Conservation (phyloP, 2,329 filamentous ascomycete species). For the Metarhizium brunneum region DNA sequence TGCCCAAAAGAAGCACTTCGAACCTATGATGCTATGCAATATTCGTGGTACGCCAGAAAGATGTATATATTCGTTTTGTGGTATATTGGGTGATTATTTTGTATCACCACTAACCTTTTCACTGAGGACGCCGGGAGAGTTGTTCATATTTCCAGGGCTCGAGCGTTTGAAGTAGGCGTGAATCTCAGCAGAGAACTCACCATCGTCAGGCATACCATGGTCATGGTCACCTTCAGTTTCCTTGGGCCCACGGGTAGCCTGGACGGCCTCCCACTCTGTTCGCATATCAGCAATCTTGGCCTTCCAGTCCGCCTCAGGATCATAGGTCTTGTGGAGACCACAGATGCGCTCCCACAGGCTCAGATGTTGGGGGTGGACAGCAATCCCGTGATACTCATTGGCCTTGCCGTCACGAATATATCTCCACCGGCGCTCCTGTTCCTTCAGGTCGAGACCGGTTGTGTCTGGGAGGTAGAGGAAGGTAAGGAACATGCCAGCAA, state of each 20-base stretch:
- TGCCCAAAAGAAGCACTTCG: neutral
- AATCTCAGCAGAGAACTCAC: slow-evolving; percentile 44
- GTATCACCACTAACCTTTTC: slow-evolving; percentile 17
- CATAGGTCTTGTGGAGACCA: slow-evolving; percentile 72
- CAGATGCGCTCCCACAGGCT: slow-evolving; percentile 78
- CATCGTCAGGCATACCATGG: slow-evolving; percentile 30
- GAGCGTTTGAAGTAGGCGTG: slow-evolving; percentile 44
- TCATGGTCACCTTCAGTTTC: slow-evolving; percentile 33
- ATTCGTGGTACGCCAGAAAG: neutral
- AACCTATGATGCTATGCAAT: neutral
- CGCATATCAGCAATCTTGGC: slow-evolving; percentile 78
- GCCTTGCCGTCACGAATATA: slow-evolving; percentile 74
- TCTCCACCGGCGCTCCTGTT: slow-evolving; percentile 88
- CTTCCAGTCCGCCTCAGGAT: slow-evolving; percentile 74
- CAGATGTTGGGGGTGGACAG: slow-evolving; percentile 81
- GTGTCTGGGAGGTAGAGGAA: slow-evolving; percentile 89
- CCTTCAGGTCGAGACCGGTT: slow-evolving; percentile 90
- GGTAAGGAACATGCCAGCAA: slow-evolving; percentile 76
- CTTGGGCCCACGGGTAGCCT: slow-evolving; percentile 36
- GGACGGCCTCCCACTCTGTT: slow-evolving; percentile 47
- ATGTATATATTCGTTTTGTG: neutral
- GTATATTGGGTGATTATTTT: neutral
- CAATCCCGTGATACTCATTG: slow-evolving; percentile 83
- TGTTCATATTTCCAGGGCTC: slow-evolving; percentile 17
- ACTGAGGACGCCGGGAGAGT: slow-evolving; percentile 13